Evolutionary conservation across 208 protist species (phyloP).

Genomic region (Trypanosoma melophagium): DNA sequence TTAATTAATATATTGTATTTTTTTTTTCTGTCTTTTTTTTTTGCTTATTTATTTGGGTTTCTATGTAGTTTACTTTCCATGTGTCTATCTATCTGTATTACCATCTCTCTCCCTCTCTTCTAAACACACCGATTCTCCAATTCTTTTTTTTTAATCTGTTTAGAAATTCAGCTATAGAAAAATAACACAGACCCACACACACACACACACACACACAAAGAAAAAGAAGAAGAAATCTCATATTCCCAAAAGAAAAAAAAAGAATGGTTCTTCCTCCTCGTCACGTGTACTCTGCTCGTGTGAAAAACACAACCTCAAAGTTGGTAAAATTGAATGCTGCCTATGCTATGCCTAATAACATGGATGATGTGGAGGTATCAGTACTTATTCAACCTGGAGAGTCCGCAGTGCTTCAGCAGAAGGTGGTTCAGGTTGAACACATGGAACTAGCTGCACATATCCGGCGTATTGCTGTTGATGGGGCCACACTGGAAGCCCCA

Average conservation of each 20-base stretch:
- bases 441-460: constrained; percentile 40
- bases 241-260: too few relatives aligned
- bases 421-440: constrained; percentile 24
- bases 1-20: not conserved
- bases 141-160: not conserved
- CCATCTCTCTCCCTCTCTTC: not conserved
- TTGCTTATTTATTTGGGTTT: not conserved
- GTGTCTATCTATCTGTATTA: not conserved
- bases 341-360: constrained; percentile 38
- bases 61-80: not conserved
- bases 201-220: not conserved
- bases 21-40: not conserved
- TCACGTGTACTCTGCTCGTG: constrained; percentile 66
- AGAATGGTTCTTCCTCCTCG: constrained; percentile 53
- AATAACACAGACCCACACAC: too few relatives aligned
- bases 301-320: constrained; percentile 44
- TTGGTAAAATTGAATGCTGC: constrained; percentile 37
- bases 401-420: constrained; percentile 32
- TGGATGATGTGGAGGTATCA: constrained; percentile 4
- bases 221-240: not conserved
- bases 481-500: constrained; percentile 27
- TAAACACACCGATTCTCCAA: not conserved
- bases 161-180: not conserved
- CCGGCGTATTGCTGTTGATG: constrained; percentile 36
- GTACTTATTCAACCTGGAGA: constrained; percentile 34